Base-by-base conservation (phyloP, 2,329 filamentous ascomycete species). In the Alternaria panax region DNA sequence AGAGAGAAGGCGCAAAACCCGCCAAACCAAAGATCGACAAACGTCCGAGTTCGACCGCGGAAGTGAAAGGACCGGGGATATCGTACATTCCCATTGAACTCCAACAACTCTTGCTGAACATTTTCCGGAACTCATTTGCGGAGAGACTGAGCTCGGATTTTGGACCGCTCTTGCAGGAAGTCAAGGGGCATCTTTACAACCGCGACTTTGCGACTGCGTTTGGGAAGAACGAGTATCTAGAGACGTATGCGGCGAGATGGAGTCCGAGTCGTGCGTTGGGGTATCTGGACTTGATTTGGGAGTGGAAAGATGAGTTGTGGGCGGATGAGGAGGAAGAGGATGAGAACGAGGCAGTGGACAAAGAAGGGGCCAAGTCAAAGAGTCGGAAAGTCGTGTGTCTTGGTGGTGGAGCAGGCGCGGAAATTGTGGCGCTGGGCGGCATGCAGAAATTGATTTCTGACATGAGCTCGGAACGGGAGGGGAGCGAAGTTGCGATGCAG, bases 171-270 rank as follows among this genome's bases (percentile, higher is more conserved):
- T 84, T 98, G 20, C 94, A 97, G 73, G 87, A 89, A 52, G 87
- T 98, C 63, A 99, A 98, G 78, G 84, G 88, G 7, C 92, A 94
- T 64, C 84, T 99, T 8, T 98, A 90, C 76, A 88, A 91, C 59
- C 87, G 95, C 30, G 92, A 98, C 75, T 98, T 98, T 78, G 84
- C 84, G 12, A 80, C 83, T 16, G 94, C 94, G 0, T 99, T 98
- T 79, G 88, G 88, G 0, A 84, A 83, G 45, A 84, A 87, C 55
- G 87, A 90, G 43, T 86, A 90, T 68, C 84, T 97, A 18, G 87
- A 90, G 61, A 91, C 90, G 9, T 99, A 99, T 81, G 92, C 92
- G 8, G 87, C 92, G 54, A 83, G 95, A 69, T 99, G 94, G 93
- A 97, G 93, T 78, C 92, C 94, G 2, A 90, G 91, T 52, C 85